phyloP scores from a whole-genome alignment of 768 basidiomycete species.

The Leucogyrophana mollusca region DNA sequence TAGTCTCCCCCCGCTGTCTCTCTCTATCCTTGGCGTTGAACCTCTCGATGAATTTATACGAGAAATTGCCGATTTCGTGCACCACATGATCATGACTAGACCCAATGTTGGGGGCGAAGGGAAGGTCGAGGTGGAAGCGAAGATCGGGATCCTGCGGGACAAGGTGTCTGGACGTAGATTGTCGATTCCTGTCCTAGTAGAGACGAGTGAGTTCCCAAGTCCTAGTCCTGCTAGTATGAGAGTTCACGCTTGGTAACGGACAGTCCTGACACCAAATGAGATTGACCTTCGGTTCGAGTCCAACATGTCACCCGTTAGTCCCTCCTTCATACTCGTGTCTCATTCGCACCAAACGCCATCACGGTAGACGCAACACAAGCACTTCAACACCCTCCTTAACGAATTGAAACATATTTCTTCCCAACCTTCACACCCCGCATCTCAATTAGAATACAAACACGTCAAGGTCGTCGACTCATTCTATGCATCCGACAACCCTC shows the following conservation, averaged over 20 bases:
- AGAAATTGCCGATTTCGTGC: slow-evolving; percentile 87
- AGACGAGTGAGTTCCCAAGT: slow-evolving; percentile 68
- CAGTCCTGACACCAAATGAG: slow-evolving; percentile 68
- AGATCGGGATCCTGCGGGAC: slow-evolving; percentile 77
- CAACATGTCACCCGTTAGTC: slow-evolving; percentile 84
- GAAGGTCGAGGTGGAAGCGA: slow-evolving; percentile 85
- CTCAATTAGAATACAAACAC: slow-evolving; percentile 74
- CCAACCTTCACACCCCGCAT: slow-evolving; percentile 49
- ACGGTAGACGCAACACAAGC: slow-evolving; percentile 76
- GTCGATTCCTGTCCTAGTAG: slow-evolving; percentile 70
- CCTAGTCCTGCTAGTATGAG: no score
- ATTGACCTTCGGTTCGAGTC: slow-evolving; percentile 80
- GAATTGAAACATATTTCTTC: slow-evolving; percentile 59
- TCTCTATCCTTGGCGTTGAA: slow-evolving; percentile 85
- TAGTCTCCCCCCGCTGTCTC: slow-evolving; percentile 60
- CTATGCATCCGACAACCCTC: slow-evolving; percentile 45
- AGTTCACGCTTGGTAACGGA: neutral
- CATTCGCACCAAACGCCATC: slow-evolving; percentile 9
- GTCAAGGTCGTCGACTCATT: slow-evolving; percentile 79
- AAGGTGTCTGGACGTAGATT: slow-evolving; percentile 54
- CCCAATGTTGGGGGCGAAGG: slow-evolving; percentile 49
- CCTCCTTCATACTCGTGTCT: slow-evolving; percentile 9
- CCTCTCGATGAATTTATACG: slow-evolving; percentile 92
- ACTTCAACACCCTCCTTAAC: slow-evolving; percentile 88
- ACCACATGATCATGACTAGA: slow-evolving; percentile 62